Base-by-base conservation (phyloP, 768 basidiomycete species). In the Leccinum longicurvipes region DNA sequence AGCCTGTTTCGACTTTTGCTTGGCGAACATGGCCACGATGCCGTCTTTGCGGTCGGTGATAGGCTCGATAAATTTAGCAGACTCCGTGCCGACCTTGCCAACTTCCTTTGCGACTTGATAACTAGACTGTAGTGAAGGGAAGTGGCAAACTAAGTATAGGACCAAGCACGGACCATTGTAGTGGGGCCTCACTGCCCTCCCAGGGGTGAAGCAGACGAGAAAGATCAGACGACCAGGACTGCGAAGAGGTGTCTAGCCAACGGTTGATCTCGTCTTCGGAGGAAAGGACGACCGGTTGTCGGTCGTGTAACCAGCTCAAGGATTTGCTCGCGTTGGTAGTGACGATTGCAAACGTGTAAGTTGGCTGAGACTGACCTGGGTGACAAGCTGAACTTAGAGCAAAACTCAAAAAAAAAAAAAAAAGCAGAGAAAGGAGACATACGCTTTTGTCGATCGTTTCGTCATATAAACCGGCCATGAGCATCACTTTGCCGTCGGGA, bases 381-480 rank as follows among this genome's bases (percentile, higher is more conserved):
- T 36, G 34, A 25, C 19, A 31, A 21, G 6, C 32, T 51, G 3
- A 50, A 10, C 17, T 36, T 28, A 31, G 17, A 27, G 21, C n/a
- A n/a, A n/a, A n/a, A n/a, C n/a, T n/a, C n/a, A n/a, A n/a, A n/a
- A n/a, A n/a, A n/a, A n/a, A n/a, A n/a, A 8, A 41, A 28, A 52
- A 36, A 32, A 51, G 47, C 4, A 15, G 39, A 29, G 47, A 53
- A 42, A 46, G n/a, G 39, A 12, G 21, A 3, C 8, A 31, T 60
- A n/a, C 19, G 84, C 89, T 83, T 71, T 89, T 81, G 12, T 89
- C 76, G n/a, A 80, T 71, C 3, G 81, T 83, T 49, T 73, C 80
- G 59, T 97, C 94, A 64, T 90, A 97, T 1, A 98, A 72, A 2
- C 93, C 95, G 1, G 95, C 95, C 67, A 99, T 78, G 29, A 94